Conservation (phyloP, 2,329 filamentous ascomycete genomes). For the Sclerotinia trifoliorum region DNA sequence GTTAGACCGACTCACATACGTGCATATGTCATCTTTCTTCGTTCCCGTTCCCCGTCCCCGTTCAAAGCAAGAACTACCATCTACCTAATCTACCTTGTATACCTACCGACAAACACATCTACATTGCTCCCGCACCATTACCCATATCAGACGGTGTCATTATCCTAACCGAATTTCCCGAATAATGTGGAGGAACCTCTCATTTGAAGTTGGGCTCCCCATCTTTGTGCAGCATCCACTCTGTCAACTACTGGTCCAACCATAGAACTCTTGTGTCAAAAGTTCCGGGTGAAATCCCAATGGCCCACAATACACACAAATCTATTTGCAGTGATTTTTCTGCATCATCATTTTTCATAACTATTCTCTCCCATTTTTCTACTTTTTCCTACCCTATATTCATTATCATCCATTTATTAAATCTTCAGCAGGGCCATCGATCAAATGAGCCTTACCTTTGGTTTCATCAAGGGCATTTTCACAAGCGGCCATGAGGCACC, state of each 20-base stretch:
- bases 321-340: conserved; percentile 1
- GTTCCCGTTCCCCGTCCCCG: not conserved
- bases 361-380: not conserved
- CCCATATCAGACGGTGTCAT: conserved; percentile 12
- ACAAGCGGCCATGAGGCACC: conserved; percentile 19
- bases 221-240: conserved; percentile 12
- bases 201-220: conserved; percentile 16
- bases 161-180: conserved; percentile 6
- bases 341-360: conserved; percentile 1
- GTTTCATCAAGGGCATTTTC: conserved; percentile 6
- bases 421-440: not conserved
- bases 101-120: not conserved
- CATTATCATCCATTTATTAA: not conserved
- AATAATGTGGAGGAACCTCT: conserved; percentile 17
- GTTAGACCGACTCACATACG: not conserved
- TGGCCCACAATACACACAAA: conserved; percentile 10
- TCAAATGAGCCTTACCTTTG: conserved; percentile 14
- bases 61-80: not conserved
- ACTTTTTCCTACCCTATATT: not conserved
- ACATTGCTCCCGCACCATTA: conserved; percentile 7
- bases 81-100: not conserved
- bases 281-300: conserved; percentile 16
- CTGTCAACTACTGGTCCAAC: not conserved
- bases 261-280: conserved; percentile 8
- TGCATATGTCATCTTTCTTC: not conserved